These are phyloP conservation scores for Marasmius sp. DNA, from an alignment of 1,284 basidiomycete species.

Conservation along the genomic window DNA sequence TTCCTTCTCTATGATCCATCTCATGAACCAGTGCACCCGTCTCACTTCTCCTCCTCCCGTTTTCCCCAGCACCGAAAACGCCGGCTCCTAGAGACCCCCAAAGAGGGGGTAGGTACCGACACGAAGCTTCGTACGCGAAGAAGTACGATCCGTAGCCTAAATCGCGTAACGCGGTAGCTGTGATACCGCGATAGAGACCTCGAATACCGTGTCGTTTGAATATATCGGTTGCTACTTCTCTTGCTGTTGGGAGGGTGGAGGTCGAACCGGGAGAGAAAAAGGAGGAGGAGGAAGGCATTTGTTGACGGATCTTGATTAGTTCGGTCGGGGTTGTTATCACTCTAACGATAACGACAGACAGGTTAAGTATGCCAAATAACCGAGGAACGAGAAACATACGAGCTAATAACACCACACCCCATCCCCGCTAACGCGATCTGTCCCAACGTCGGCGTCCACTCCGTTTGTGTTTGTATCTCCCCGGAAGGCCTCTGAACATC, in stretches of 20 bases:
- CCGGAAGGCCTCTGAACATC: constrained; percentile 33
- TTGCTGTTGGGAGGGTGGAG: constrained; percentile 39
- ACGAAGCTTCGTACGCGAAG: constrained; percentile 77
- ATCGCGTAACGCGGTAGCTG: constrained; percentile 73
- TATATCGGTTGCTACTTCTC: constrained; percentile 54
- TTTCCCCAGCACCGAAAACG: constrained; percentile 10
- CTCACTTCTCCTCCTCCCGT: constrained; percentile 17
- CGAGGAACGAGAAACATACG: constrained; percentile 47
- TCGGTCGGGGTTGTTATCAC: constrained; percentile 81
- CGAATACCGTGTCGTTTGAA: constrained; percentile 53
- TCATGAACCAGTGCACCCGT: constrained; percentile 43
- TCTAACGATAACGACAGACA: constrained; percentile 34
- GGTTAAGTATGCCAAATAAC: neutral
- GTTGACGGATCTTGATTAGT: constrained; percentile 85
- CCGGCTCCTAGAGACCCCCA: constrained; percentile 11
- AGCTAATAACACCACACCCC: constrained; percentile 73
- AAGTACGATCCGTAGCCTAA: constrained; percentile 85
- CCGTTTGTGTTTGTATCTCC: constrained; percentile 24
- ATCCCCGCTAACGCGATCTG: constrained; percentile 79
- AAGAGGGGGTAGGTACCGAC: constrained; percentile 50
- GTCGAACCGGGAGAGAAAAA: neutral
- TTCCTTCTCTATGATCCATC: constrained; percentile 41
- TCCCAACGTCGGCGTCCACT: constrained; percentile 50
- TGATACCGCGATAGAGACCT: constrained; percentile 78
- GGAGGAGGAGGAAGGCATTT: constrained; percentile 37